These are phyloP conservation scores for Xylaria flabelliformis DNA, from an alignment of 495 filamentous ascomycete species.

Conservation along the genomic window DNA sequence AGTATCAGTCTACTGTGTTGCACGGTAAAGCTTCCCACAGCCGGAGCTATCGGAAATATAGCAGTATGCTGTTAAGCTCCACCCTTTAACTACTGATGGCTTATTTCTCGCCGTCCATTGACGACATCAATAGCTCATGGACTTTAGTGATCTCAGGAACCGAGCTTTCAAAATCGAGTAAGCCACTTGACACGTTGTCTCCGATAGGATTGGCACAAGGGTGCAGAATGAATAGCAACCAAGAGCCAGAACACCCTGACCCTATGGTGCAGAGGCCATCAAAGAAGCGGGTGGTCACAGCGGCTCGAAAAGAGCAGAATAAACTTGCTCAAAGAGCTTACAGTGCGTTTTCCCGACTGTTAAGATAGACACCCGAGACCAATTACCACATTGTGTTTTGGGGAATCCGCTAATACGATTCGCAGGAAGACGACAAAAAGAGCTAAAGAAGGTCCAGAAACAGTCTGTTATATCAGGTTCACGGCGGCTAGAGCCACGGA, in stretches of 20 bases:
- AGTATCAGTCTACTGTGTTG: background rate
- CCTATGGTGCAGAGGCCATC: background rate
- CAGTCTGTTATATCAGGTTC: background rate
- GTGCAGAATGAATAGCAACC: constrained; percentile 7
- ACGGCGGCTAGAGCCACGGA: constrained; percentile 11
- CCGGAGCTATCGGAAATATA: constrained; percentile 25
- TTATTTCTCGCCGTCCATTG: constrained; percentile 11
- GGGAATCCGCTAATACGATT: background rate
- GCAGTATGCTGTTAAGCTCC: background rate
- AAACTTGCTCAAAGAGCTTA: constrained; percentile 49
- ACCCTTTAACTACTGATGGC: constrained; percentile 1
- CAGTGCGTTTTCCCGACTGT: constrained; percentile 34
- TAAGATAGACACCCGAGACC: background rate
- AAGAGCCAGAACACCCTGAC: background rate
- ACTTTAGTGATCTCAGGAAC: background rate
- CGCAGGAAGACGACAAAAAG: constrained; percentile 20
- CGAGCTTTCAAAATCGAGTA: background rate
- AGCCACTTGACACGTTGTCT: background rate
- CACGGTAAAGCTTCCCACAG: background rate
- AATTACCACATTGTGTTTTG: background rate
- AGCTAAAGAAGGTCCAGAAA: constrained; percentile 13
- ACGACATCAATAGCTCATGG: background rate
- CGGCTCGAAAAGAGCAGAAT: constrained; percentile 52
- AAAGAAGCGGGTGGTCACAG: constrained; percentile 46
- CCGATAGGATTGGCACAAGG: background rate